Base-by-base conservation (phyloP, 352 stramenopile species). In the Pythium coloratum region DNA sequence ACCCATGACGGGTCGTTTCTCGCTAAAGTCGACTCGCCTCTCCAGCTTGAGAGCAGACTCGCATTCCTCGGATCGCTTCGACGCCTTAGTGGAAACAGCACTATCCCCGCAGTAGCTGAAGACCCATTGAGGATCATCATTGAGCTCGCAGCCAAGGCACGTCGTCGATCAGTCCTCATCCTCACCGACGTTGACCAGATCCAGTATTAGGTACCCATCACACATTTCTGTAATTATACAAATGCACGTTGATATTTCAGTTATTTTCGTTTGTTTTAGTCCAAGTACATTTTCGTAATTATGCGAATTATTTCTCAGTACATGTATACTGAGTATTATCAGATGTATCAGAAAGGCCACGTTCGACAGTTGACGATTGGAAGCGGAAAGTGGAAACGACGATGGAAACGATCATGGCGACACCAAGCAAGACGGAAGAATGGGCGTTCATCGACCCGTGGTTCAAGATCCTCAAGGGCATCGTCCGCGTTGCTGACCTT, bases 391-490 rank as follows among this genome's bases (percentile, higher is more conserved):
- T 24, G 20, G 20, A 24, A 24, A 24, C 20, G 20, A 24, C 20
- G 20, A 24, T 24, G 20, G 20, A 24, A 24, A 28, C 7, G 14
- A 53, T 6, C 3, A 53, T 53, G 46, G n/a, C 46, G 42, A 26
- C 42, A 13, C n/a, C 42, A 53, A 53, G 46, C 46, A 7, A 5
- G 3, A 36, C 34, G 8, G 58, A 64, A 13, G 30, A 10, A 16
- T 65, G 30, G 46, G 47, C 30, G 32, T 65, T 65, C 59, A 34
- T 65, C 8, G 47, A 65, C 33, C 59, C 59, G 49, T 65, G 59
- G 59, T 59, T 65, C 26, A 20, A n/a, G 3, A 24, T 18, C 0
- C 49, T 65, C 3, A 14, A 50, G 4, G 59, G 59, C 8, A 13
- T 47, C 8, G 14, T 65, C 0, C 9, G 16, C 14, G 47, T 65